Percentiles rank a stretch among this genome's conserved stretches.
phyloP scores from a whole-genome alignment of 2,329 filamentous ascomycete species.

The Reticulascus tulasneorum region DNA sequence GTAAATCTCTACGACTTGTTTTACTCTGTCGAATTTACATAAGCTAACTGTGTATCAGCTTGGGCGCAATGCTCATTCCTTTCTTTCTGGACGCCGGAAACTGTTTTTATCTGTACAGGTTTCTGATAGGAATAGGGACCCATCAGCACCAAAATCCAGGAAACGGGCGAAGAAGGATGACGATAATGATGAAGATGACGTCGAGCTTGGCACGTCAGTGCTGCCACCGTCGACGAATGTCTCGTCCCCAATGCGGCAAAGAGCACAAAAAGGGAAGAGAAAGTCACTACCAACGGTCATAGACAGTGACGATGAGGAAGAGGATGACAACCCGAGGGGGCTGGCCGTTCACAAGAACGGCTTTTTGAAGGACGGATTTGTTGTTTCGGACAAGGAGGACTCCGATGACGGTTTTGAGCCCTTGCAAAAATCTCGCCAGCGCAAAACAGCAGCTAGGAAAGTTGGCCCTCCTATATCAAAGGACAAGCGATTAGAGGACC shows the following conservation, averaged over 20 bases:
- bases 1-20: constrained; percentile 39
- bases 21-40: not conserved
- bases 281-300: constrained; percentile 17
- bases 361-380: constrained; percentile 48
- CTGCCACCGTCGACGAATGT: constrained; percentile 42
- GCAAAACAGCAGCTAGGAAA: constrained; percentile 16
- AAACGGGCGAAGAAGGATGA: constrained; percentile 31
- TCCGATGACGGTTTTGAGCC: constrained; percentile 45
- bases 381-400: constrained; percentile 37
- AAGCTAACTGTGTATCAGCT: constrained; percentile 21
- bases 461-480: constrained; percentile 56
- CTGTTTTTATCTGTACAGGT: constrained; percentile 42
- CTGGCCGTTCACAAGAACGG: constrained; percentile 36
- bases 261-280: constrained; percentile 27
- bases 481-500: constrained; percentile 47
- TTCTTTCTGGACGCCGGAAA: constrained; percentile 39
- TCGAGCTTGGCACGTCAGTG: constrained; percentile 15
- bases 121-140: constrained; percentile 22
- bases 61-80: constrained; percentile 37
- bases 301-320: constrained; percentile 13
- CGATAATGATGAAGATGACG: constrained; percentile 25
- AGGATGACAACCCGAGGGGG: constrained; percentile 32
- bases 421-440: constrained; percentile 25
- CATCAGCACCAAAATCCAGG: constrained; percentile 25
- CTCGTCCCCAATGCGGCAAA: constrained; percentile 44